Evolutionary conservation across 257 asterid genomes (phyloP), one percentile per base, ranked within the genome.

Genomic region (Euphrasia confusa): DNA sequence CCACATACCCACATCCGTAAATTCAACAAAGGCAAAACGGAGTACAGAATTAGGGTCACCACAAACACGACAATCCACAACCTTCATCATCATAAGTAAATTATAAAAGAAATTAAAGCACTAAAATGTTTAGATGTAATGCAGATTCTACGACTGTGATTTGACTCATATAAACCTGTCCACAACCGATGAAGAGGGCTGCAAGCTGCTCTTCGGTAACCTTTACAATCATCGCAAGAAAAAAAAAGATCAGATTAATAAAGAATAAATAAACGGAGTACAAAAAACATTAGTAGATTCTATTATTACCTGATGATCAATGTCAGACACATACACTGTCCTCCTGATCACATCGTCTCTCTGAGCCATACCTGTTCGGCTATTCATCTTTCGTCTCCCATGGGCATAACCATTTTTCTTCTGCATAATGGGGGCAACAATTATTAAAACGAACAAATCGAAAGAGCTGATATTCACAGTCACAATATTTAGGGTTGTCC

Each of bases 151-250:
- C 44, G 49, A 10, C 58, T 55, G 37, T 62, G 61, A 63, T 18
- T 60, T 15, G 37, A 68, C 27, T 33, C 10, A 32, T 32, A 58
- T 13, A 69, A 61, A 85, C 94, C 83, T 80, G 94, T 21, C 94
- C 89, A 71, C 94, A 85, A 67, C 68, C 66, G 18, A 83, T 72
- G 70, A 83, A 83, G 56, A 83, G 86, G 0, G 74, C 77, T 11
- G 88, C 90, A 65, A 85, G 90, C 64, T 83, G 90, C 80, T 83
- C 90, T 65, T 85, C 90, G 5, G 90, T 83, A 63, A 85, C 82
- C 95, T 85, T 37, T 12, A 67, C 50, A 62, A 63, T 69, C 66
- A 54, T 66, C 53, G 35, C 32, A 56, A 72, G 37, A 63, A 62
- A 40, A 55, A 0, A 35, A 37, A 37, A 8, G 11, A 37, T 37